These are phyloP conservation scores for Dictyostelium purpureum DNA, from an alignment of 78 protist genomes.

Conservation along the genomic window DNA sequence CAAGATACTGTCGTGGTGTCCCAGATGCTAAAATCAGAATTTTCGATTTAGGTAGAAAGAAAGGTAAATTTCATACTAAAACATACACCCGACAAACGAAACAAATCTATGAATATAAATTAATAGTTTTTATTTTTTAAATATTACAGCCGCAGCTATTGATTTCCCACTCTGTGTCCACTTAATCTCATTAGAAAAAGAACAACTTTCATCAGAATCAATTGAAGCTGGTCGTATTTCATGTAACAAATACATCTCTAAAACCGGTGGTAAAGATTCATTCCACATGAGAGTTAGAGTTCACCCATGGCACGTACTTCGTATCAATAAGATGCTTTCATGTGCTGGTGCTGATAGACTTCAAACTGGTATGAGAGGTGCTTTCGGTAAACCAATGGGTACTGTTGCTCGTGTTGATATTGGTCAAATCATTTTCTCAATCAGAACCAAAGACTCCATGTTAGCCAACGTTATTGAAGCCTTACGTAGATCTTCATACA, in stretches of 20 bases:
- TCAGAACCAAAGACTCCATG: conserved; percentile 93
- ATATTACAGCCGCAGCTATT: conserved; percentile 95
- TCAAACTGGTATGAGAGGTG: conserved; percentile 99
- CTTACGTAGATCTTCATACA: conserved; percentile 98
- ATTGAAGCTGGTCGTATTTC: conserved; percentile 99
- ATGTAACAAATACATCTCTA: conserved; percentile 99
- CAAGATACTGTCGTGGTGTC: conserved; percentile 99
- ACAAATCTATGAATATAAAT: too few species aligned
- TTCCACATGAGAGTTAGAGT: conserved; percentile 99
- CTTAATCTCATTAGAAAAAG: conserved; percentile 97
- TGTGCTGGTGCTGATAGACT: conserved; percentile 99
- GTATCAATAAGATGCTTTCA: conserved; percentile 99
- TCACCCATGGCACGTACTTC: conserved; percentile 99
- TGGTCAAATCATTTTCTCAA: conserved; percentile 97
- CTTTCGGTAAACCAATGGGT: conserved; percentile 99
- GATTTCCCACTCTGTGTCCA: conserved; percentile 99
- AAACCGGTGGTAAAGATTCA: conserved; percentile 96
- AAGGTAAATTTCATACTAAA: too few species aligned
- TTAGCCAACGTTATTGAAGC: conserved; percentile 94
- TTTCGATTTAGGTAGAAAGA: conserved; percentile 98
- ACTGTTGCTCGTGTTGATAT: conserved; percentile 98
- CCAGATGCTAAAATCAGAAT: conserved; percentile 97
- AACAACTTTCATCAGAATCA: conserved; percentile 99
- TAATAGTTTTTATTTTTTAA: too few species aligned
- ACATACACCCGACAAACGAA: too few species aligned